A percentile compares a stretch with the other conserved stretches of the same genome.
These are phyloP conservation scores for Trebouxiophyceae sp. DNA, from an alignment of 163 green algal species.

Conservation along the genomic window DNA sequence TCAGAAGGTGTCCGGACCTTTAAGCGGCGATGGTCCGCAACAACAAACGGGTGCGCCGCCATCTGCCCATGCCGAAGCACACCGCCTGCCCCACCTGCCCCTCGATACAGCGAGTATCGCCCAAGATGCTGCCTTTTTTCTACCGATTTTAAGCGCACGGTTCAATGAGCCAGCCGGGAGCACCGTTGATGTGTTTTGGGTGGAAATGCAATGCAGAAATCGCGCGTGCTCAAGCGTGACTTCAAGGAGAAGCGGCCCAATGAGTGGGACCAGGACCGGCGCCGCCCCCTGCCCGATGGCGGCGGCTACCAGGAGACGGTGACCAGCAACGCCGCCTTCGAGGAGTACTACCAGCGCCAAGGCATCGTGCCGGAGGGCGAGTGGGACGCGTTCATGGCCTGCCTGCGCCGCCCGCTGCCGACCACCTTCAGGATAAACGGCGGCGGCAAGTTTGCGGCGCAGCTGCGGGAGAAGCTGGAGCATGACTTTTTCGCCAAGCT, in stretches of 20 bases:
- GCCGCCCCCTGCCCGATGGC: not conserved
- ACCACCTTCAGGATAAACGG: constrained; percentile 98
- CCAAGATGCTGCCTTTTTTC: too few relatives aligned
- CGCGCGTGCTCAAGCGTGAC: constrained; percentile 21
- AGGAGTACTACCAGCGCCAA: constrained; percentile 88
- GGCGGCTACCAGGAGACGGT: constrained; percentile 16
- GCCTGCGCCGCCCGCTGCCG: constrained; percentile 71
- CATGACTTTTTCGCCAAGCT: constrained; percentile 68
- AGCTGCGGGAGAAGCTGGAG: constrained; percentile 73
- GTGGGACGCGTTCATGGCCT: constrained; percentile 82
- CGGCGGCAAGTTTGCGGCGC: constrained; percentile 70
- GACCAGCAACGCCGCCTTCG: constrained; percentile 64
- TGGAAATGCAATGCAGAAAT: too few relatives aligned
- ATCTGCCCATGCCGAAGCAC: too few relatives aligned
- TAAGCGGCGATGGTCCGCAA: too few relatives aligned
- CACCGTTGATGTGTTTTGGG: too few relatives aligned
- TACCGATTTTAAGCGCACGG: too few relatives aligned
- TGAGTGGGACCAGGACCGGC: constrained; percentile 24
- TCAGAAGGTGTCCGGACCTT: too few relatives aligned
- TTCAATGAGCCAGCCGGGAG: too few relatives aligned
- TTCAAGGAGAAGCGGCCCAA: constrained; percentile 34
- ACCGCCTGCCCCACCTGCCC: too few relatives aligned
- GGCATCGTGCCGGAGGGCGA: constrained; percentile 70
- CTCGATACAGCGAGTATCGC: too few relatives aligned
- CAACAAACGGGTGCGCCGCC: too few relatives aligned